These are phyloP conservation scores for Xylariomycetidae sp. DNA, from an alignment of 2,329 filamentous ascomycete genomes.

Conservation along the genomic window DNA sequence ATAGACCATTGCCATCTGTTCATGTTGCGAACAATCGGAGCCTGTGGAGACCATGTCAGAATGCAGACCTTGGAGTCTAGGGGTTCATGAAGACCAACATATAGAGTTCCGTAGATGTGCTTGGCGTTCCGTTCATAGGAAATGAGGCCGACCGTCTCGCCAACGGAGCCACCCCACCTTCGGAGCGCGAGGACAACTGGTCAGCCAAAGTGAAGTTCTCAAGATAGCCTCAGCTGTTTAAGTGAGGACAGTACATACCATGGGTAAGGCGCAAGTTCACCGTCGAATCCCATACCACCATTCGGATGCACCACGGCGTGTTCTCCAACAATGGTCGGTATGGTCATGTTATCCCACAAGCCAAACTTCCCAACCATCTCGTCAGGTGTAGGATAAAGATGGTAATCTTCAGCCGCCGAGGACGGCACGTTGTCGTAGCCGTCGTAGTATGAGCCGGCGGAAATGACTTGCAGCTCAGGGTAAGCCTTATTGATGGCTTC, in stretches of 20 bases:
- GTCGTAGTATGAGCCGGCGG: constrained; percentile 40
- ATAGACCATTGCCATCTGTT: constrained; percentile 46
- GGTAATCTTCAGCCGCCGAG: constrained; percentile 40
- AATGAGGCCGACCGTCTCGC: constrained; percentile 59
- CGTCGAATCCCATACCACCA: constrained; percentile 41
- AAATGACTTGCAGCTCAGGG: constrained; percentile 51
- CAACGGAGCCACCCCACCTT: constrained; percentile 52
- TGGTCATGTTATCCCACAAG: constrained; percentile 44
- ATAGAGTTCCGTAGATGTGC: constrained; percentile 47
- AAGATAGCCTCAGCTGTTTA: background rate
- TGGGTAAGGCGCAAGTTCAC: constrained; percentile 39
- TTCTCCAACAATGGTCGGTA: constrained; percentile 34
- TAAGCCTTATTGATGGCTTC: constrained; percentile 51
- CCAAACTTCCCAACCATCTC: constrained; percentile 43
- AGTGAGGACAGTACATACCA: constrained; percentile 27
- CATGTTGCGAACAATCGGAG: constrained; percentile 42
- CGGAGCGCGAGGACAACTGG: background rate
- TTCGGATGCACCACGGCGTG: constrained; percentile 47
- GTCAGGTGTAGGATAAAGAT: constrained; percentile 46
- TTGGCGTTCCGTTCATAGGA: constrained; percentile 61
- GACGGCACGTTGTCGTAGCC: constrained; percentile 34
- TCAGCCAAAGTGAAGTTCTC: constrained; percentile 5
- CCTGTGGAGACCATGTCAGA: constrained; percentile 20
- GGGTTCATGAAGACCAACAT: constrained; percentile 26
- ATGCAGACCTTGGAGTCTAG: background rate